Conservation (phyloP, 495 filamentous ascomycete genomes). For the Extremus antarcticus region DNA sequence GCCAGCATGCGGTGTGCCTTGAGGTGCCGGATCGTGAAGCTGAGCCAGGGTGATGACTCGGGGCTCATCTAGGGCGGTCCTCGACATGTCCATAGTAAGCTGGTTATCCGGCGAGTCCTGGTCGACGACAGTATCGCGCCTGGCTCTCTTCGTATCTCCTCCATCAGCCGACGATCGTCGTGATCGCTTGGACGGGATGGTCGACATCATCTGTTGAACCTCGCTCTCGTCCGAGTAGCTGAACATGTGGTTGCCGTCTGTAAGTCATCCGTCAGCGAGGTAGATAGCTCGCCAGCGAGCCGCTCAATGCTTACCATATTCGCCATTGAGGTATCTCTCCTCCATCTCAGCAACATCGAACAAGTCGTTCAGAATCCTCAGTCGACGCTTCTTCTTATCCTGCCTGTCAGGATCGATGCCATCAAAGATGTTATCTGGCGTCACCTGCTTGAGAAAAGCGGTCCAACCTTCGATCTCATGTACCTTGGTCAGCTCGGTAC, state of each 20-base stretch:
- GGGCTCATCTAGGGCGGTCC: background rate
- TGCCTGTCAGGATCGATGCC: slow-evolving; percentile 32
- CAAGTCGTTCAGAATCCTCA: slow-evolving; percentile 49
- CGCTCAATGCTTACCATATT: background rate
- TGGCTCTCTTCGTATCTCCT: background rate
- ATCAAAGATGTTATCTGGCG: background rate
- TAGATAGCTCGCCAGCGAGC: background rate
- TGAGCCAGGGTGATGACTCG: too few species aligned
- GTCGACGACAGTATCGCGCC: background rate
- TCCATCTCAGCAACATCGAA: slow-evolving; percentile 56
- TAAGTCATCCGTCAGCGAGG: too few species aligned
- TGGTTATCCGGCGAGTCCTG: background rate
- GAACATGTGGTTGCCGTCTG: background rate
- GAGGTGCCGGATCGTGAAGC: background rate
- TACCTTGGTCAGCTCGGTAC: background rate
- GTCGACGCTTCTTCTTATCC: slow-evolving; percentile 30
- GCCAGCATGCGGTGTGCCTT: background rate
- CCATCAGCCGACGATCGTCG: background rate
- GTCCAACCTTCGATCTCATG: slow-evolving; percentile 9
- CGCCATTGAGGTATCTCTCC: slow-evolving; percentile 39
- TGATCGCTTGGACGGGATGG: background rate
- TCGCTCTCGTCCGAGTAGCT: background rate
- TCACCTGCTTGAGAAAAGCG: slow-evolving; percentile 4
- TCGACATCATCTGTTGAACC: background rate
- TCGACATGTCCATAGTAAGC: background rate